phyloP scores from a whole-genome alignment of 345 rosid species.

The Gossypium thurberi region DNA sequence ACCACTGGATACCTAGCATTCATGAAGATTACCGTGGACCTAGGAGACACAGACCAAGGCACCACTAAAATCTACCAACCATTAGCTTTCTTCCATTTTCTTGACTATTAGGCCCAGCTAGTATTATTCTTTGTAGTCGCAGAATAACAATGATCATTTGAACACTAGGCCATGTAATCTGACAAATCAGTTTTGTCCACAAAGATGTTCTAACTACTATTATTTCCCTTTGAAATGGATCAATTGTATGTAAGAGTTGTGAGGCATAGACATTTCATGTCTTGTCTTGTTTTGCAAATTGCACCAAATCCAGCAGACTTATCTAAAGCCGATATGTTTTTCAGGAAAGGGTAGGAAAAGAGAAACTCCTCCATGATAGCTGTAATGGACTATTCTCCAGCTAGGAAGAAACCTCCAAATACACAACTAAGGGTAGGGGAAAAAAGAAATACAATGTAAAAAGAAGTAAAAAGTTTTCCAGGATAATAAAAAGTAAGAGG shows the following conservation, averaged over 20 bases:
- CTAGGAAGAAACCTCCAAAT: slow-evolving; percentile 41
- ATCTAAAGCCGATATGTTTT: background rate
- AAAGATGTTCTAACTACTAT: background rate
- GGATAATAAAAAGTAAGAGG: background rate
- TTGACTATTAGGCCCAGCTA: background rate
- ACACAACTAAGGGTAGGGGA: slow-evolving; percentile 27
- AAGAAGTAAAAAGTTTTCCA: background rate
- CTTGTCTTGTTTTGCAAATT: background rate
- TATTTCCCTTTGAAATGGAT: background rate
- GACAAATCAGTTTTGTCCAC: slow-evolving; percentile 6
- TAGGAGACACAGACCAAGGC: slow-evolving; percentile 45
- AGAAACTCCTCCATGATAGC: slow-evolving; percentile 1
- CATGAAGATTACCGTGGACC: slow-evolving; percentile 72
- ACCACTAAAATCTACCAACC: slow-evolving; percentile 23
- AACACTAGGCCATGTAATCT: slow-evolving; percentile 3
- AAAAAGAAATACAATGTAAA: background rate
- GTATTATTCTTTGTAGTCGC: background rate
- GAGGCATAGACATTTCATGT: background rate
- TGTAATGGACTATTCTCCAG: slow-evolving; percentile 47
- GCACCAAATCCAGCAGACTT: background rate
- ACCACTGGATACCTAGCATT: slow-evolving; percentile 37
- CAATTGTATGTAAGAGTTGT: background rate
- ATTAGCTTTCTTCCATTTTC: background rate
- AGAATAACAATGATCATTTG: background rate
- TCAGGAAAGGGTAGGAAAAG: slow-evolving; percentile 28